phyloP scores from a whole-genome alignment of 495 filamentous ascomycete genomes.

The Podospora comata region DNA sequence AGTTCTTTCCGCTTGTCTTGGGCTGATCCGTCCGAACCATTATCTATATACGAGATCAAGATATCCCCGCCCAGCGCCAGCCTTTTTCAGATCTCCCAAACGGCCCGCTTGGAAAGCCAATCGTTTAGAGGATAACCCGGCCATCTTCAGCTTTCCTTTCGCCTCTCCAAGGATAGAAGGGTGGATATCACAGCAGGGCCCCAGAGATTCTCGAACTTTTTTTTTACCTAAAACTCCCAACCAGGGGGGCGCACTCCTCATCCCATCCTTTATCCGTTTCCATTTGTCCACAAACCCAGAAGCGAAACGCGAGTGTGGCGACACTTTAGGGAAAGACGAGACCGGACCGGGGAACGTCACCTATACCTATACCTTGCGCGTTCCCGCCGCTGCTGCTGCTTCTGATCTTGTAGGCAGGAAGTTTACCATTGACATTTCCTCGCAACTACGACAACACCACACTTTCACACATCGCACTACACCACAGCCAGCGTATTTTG shows the following conservation, averaged over 20 bases:
- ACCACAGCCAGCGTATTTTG: not conserved
- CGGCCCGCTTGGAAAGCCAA: constrained; percentile 4
- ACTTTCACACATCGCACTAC: not conserved
- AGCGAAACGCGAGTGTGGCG: not conserved
- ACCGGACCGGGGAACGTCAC: not conserved
- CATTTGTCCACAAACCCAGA: not conserved
- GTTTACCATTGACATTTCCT: not conserved
- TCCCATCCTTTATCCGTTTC: not conserved
- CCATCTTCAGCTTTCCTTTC: not conserved
- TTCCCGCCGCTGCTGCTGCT: not conserved
- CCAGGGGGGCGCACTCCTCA: not conserved
- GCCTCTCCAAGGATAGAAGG: not conserved
- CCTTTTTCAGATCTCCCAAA: not conserved
- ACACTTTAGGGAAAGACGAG: not conserved
- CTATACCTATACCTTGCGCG: not conserved
- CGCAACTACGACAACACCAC: not conserved
- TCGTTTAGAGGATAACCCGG: not conserved
- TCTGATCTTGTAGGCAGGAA: not conserved
- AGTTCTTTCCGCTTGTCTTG: not conserved
- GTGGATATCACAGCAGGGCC: not conserved
- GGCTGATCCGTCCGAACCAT: not conserved
- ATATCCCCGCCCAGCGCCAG: not conserved
- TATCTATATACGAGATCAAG: not conserved
- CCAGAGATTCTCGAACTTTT: not conserved
- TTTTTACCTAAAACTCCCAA: not conserved